Evolutionary conservation across 495 filamentous ascomycete genomes (phyloP), one percentile per base, ranked within the genome.

Genomic region (Elasticomyces elasticus): DNA sequence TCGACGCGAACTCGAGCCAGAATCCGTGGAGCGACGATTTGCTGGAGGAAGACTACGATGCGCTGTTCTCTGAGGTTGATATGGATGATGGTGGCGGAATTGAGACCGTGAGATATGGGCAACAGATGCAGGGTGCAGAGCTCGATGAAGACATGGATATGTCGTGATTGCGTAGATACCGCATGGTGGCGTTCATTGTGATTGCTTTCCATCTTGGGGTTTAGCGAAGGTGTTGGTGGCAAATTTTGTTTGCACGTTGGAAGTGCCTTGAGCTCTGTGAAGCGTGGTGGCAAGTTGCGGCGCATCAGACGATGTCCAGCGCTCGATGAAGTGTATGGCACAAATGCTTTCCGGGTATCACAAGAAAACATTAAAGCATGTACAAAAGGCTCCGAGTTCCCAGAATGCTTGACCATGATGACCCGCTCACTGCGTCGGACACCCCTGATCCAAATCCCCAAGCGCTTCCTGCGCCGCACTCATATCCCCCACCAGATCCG

Each of bases 401-500:
- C 10, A 37, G 9, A 10, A 9, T 22, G 20, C 11, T 12, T 10
- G 20, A 33, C 17, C 45, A 13, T 27, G 10, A 61, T 19, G 52
- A 48, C 35, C 37, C 26, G 48, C 52, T 76, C 69, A 89, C 72
- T 89, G 85, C 54, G 80, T 78, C 56, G 80, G 78, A 71, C 86
- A 91, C 10, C 79, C 77, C 47, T 83, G 76, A 58, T 88, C 84
- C 27, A 87, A 72, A 55, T 80, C 82, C 22, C 76, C 77, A 7
- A 89, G 67, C 37, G 78, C 81, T 64, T 87, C 83, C 59, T 88
- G 82, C 1, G 84, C 81, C 53, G 82, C 80, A 38, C 79, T 77
- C 85, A 90, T 87, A 64, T 95, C 88, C 22, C 89, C 85, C 43
- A 98, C 84, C 11, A 98, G 74, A 67, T 96, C 92, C 22, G 83